Evolutionary conservation across 352 stramenopile species (phyloP).

Genomic region (Phytopythium chamaehyphon): DNA sequence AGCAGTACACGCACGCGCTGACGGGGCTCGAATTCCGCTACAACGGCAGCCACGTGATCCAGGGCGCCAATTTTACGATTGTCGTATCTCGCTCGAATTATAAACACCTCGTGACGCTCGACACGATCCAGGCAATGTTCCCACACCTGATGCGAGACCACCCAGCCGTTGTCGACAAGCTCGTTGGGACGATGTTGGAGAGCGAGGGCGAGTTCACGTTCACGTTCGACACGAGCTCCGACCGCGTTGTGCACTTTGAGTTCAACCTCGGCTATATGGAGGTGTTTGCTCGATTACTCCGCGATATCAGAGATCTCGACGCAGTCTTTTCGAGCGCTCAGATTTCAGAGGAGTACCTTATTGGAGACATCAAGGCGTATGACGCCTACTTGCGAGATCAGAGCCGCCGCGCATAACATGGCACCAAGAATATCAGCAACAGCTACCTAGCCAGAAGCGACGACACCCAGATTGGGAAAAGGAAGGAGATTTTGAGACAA

Average conservation of each 20-base stretch:
- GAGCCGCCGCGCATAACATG: neutral
- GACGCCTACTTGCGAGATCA: neutral
- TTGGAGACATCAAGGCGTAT: slow-evolving; percentile 37
- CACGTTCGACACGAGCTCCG: slow-evolving; percentile 33
- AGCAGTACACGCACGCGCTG: slow-evolving; percentile 39
- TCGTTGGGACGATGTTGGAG: slow-evolving; percentile 28
- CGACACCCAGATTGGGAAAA: too few relatives aligned
- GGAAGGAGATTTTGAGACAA: too few relatives aligned
- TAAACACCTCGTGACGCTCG: slow-evolving; percentile 30
- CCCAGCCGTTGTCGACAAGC: slow-evolving; percentile 16
- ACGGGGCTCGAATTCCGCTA: slow-evolving; percentile 32
- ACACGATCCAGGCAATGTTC: slow-evolving; percentile 53
- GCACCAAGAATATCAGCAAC: neutral
- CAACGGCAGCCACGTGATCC: slow-evolving; percentile 24
- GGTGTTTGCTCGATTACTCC: slow-evolving; percentile 36
- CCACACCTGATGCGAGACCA: slow-evolving; percentile 27
- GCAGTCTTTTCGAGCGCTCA: slow-evolving; percentile 32
- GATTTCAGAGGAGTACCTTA: slow-evolving; percentile 49
- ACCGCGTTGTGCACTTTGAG: slow-evolving; percentile 36
- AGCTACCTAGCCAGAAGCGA: neutral
- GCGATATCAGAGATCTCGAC: slow-evolving; percentile 30
- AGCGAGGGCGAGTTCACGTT: slow-evolving; percentile 35
- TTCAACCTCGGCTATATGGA: slow-evolving; percentile 38
- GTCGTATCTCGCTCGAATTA: slow-evolving; percentile 39
- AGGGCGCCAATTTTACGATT: slow-evolving; percentile 13